Percentiles rank a stretch among this genome's conserved stretches.
phyloP scores from a whole-genome alignment of 208 protist species.

The Trypanosoma conorhini region DNA sequence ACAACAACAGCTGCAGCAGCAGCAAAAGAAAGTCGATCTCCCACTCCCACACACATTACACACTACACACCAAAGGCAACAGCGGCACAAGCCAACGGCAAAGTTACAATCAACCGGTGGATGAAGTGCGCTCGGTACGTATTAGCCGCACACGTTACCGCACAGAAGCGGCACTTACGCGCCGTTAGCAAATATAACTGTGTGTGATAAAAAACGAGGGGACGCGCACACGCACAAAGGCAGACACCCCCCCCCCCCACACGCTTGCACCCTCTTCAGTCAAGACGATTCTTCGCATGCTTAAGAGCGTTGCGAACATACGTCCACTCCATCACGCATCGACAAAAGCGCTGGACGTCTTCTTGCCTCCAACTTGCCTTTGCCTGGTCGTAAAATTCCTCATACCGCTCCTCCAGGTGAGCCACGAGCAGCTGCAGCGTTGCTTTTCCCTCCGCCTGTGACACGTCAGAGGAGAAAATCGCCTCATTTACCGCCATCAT shows the following conservation, averaged over 20 bases:
- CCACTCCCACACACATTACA: too few species aligned
- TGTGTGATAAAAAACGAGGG: neutral
- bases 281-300: slow-evolving; percentile 62
- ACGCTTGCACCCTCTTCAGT: slow-evolving; percentile 11
- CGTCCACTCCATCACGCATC: slow-evolving; percentile 71
- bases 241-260: neutral
- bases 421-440: slow-evolving; percentile 55
- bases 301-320: slow-evolving; percentile 71
- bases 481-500: slow-evolving; percentile 75
- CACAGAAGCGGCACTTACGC: neutral
- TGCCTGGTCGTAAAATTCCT: slow-evolving; percentile 49
- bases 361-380: slow-evolving; percentile 39
- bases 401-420: slow-evolving; percentile 67
- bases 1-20: too few species aligned
- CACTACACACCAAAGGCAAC: too few species aligned
- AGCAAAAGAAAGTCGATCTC: too few species aligned
- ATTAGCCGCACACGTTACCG: too few species aligned
- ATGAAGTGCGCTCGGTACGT: too few species aligned
- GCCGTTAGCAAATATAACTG: neutral
- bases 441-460: slow-evolving; percentile 35
- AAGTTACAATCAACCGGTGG: too few species aligned
- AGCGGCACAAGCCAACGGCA: too few species aligned
- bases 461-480: slow-evolving; percentile 59
- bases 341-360: slow-evolving; percentile 42
- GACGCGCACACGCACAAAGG: neutral